phyloP scores from a whole-genome alignment of 2,329 filamentous ascomycete species.

The Zelopaecilomyces penicillatus region DNA sequence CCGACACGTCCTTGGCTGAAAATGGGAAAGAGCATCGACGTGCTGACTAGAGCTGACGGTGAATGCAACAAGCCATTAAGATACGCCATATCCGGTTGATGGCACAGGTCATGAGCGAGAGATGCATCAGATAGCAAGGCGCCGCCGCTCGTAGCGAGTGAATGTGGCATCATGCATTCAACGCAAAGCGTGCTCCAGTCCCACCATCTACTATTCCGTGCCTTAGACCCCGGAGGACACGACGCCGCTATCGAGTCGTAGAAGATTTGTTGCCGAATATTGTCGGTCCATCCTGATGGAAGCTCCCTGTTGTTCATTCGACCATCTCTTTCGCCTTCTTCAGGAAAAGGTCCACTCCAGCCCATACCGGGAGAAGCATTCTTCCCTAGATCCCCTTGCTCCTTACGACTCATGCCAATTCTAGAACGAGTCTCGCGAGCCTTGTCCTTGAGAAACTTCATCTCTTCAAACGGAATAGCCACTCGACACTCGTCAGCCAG shows the following conservation, averaged over 20 bases:
- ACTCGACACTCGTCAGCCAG: slow-evolving; percentile 56
- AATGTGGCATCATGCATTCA: slow-evolving; percentile 28
- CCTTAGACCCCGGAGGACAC: slow-evolving; percentile 40
- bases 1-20: slow-evolving; percentile 48
- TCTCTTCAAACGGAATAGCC: slow-evolving; percentile 48
- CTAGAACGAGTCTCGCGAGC: slow-evolving; percentile 15
- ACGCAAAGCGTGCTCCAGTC: slow-evolving; percentile 26
- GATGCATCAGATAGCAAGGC: slow-evolving; percentile 47
- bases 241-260: slow-evolving; percentile 27
- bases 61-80: slow-evolving; percentile 44
- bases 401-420: neutral
- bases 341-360: too few relatives aligned
- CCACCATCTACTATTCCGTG: slow-evolving; percentile 31
- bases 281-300: slow-evolving; percentile 1
- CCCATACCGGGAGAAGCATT: neutral
- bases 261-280: slow-evolving; percentile 21
- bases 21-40: slow-evolving; percentile 42
- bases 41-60: slow-evolving; percentile 42
- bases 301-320: too few relatives aligned
- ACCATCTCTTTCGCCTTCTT: neutral
- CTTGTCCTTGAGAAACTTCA: slow-evolving; percentile 52
- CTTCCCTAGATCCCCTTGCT: neutral
- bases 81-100: slow-evolving; percentile 39
- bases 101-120: slow-evolving; percentile 43
- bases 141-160: slow-evolving; percentile 18